Conservation (phyloP, 176 grass and related monocot species). For the Cymbopogon citratus region DNA sequence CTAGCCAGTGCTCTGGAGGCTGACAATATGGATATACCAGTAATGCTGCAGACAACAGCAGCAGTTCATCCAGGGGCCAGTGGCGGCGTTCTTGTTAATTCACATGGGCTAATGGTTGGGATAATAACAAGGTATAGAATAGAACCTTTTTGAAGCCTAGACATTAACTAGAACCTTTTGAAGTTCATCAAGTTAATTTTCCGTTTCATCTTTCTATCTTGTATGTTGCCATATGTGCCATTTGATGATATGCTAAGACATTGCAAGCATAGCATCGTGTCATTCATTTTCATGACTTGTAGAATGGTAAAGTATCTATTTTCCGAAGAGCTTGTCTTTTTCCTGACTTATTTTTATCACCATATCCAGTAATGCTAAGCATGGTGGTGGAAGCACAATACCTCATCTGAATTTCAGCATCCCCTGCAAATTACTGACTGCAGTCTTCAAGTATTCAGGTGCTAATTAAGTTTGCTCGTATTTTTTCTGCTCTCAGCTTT, state of each 20-base stretch:
- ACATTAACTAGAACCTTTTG: background rate
- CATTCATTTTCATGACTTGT: background rate
- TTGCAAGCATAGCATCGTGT: background rate
- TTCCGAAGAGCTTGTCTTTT: background rate
- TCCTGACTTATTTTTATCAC: background rate
- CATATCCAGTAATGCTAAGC: constrained; percentile 83
- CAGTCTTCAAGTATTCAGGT: constrained; percentile 76
- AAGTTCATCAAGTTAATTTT: background rate
- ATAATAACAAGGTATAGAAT: constrained; percentile 75
- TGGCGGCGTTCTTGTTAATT: constrained; percentile 76
- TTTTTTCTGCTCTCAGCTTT: constrained; percentile 6
- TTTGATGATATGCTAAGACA: background rate
- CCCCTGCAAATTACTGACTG: constrained; percentile 66
- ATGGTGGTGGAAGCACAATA: constrained; percentile 85
- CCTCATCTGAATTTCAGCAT: constrained; percentile 93
- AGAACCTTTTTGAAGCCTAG: background rate
- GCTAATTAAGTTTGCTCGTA: background rate
- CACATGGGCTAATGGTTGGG: constrained; percentile 73
- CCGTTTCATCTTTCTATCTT: background rate
- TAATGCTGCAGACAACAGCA: constrained; percentile 94
- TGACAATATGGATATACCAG: constrained; percentile 46
- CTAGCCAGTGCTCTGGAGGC: constrained; percentile 14
- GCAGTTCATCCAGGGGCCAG: constrained; percentile 92
- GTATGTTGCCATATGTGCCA: background rate
- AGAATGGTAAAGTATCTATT: background rate